These are phyloP conservation scores for Candida vartiovaarae DNA, from an alignment of 805 yeast genomes.

Conservation along the genomic window DNA sequence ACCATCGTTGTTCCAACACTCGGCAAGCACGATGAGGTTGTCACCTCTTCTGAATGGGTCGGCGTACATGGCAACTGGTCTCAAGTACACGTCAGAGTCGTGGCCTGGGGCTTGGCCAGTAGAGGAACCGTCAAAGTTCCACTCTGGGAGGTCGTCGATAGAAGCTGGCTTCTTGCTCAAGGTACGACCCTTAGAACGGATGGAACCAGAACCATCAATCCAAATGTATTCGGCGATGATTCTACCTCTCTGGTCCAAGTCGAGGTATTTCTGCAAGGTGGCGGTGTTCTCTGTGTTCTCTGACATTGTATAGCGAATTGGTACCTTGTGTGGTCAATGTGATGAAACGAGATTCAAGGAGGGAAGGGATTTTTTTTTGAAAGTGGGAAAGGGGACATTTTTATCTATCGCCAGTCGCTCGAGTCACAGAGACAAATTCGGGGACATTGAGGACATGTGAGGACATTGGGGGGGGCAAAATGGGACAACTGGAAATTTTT, in stretches of 20 bases:
- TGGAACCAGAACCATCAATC: conserved; percentile 88
- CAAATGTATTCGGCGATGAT: conserved; percentile 95
- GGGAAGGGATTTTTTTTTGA: not conserved
- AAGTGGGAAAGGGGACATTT: not conserved
- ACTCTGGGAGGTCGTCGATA: conserved; percentile 88
- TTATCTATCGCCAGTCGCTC: not conserved
- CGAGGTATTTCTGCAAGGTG: conserved; percentile 75
- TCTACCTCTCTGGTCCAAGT: conserved; percentile 77
- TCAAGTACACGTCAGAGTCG: conserved; percentile 89
- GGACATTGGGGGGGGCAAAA: not conserved
- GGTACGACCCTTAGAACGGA: conserved; percentile 94
- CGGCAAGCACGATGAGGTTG: conserved; percentile 89
- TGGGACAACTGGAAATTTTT: not conserved
- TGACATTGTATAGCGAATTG: conserved; percentile 15
- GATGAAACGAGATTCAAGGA: not conserved
- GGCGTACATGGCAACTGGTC: conserved; percentile 92
- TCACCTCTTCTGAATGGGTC: conserved; percentile 99
- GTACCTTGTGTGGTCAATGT: not conserved
- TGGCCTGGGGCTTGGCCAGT: conserved; percentile 98
- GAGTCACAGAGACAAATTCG: not conserved
- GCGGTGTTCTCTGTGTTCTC: conserved; percentile 63
- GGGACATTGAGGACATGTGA: not conserved
- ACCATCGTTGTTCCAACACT: conserved; percentile 98
- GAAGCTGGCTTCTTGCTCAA: conserved; percentile 58
- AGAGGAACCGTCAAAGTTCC: conserved; percentile 99